Base-by-base conservation (phyloP, 768 basidiomycete genomes). In the Pisolithus sp. region DNA sequence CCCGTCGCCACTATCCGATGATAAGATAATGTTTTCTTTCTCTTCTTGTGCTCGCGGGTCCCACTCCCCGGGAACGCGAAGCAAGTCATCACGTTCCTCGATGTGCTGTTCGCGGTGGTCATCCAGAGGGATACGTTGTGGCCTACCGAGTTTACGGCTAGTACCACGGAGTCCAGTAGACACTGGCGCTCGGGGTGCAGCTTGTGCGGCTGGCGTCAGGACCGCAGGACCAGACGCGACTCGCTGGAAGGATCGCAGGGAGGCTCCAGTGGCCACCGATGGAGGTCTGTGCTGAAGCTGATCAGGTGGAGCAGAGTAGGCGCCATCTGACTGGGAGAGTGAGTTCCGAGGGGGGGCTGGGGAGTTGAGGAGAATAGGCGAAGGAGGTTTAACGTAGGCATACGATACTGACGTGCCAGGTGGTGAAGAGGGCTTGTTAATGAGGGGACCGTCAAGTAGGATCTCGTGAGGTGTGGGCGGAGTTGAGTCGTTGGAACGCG, bases 271-370 rank as follows among this genome's bases (percentile, higher is more conserved):
- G 15, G 61, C 42, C 31, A 45, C 36, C 41, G 56, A 60, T 59
- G 61, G 71, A 55, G 52, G 59, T 57, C 50, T 70, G 53, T 60
- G 63, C 55, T 40, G 71, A 50, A 43, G 62, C 57, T 53, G 68
- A 59, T 55, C 66, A 23, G 21, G 68, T 55, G 60, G 66, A 46
- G 63, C 57, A 53, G 61, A 53, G 24, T 78, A 77, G 28, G 79
- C 76, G 59, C 79, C 84, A 62, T 88, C 85, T 38, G 85, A 84
- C 42, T 81, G 82, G 5, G 84, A 78, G 26, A 88, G 73, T 0
- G 84, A 78, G 18, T 71, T 62, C 50, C 80, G 61, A 20, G 69
- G 54, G 6, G 71, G 72, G 18, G 69, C 57, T 1, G 72, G 72
- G 28, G 76, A 74, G 50, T 67, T 62, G 45, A 71, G 62, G 17